These are phyloP conservation scores for Trametes elegans DNA, from an alignment of 768 basidiomycete genomes.

Conservation along the genomic window DNA sequence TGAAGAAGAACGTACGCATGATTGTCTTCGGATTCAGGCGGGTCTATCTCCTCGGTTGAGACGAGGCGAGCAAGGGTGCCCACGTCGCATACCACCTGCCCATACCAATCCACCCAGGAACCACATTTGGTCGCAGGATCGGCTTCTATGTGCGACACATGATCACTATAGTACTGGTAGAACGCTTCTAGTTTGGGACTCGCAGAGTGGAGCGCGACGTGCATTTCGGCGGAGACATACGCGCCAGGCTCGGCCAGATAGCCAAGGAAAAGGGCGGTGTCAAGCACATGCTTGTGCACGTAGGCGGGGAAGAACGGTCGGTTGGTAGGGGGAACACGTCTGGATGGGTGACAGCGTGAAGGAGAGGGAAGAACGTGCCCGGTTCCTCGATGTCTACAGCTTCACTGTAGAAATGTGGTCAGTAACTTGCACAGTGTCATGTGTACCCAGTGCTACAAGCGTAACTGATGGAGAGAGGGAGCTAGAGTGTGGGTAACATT, in stretches of 20 bases:
- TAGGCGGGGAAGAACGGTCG: slow-evolving; percentile 42
- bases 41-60: slow-evolving; percentile 48
- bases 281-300: slow-evolving; percentile 52
- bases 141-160: slow-evolving; percentile 28
- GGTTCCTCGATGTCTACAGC: slow-evolving; percentile 73
- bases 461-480: too few relatives aligned
- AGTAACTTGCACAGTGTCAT: neutral
- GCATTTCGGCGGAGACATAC: slow-evolving; percentile 61
- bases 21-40: slow-evolving; percentile 24
- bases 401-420: slow-evolving; percentile 55
- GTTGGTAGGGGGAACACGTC: slow-evolving; percentile 36
- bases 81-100: slow-evolving; percentile 65
- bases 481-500: too few relatives aligned
- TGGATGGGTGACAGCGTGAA: slow-evolving; percentile 61
- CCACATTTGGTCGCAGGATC: slow-evolving; percentile 42
- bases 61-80: slow-evolving; percentile 55
- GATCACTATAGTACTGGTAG: slow-evolving; percentile 64
- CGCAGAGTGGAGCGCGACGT: slow-evolving; percentile 73
- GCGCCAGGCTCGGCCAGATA: slow-evolving; percentile 49
- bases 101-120: slow-evolving; percentile 87
- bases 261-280: slow-evolving; percentile 46
- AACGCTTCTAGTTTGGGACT: slow-evolving; percentile 84
- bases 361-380: slow-evolving; percentile 69
- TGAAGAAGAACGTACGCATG: slow-evolving; percentile 10
- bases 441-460: too few relatives aligned